These are phyloP conservation scores for Microbotryomycetes sp. DNA, from an alignment of 1,284 basidiomycete species.

Conservation along the genomic window DNA sequence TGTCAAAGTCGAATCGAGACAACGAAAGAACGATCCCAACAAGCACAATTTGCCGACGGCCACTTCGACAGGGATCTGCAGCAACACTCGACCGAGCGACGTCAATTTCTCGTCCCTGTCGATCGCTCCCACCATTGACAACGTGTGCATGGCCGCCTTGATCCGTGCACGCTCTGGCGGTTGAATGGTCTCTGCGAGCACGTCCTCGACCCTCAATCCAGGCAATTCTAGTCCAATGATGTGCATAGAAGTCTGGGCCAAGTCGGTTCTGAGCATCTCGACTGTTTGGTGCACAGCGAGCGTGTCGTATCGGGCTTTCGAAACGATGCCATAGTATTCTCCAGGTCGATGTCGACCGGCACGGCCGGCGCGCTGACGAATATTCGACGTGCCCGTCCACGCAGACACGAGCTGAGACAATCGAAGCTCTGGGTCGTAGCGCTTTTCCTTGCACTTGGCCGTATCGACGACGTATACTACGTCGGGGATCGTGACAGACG, in stretches of 20 bases:
- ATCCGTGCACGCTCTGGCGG: constrained; percentile 77
- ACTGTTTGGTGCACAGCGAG: constrained; percentile 81
- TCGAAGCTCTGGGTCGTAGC: constrained; percentile 83
- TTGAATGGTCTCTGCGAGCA: constrained; percentile 78
- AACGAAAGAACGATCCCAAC: constrained; percentile 88
- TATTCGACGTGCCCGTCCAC: constrained; percentile 87
- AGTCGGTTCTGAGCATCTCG: constrained; percentile 83
- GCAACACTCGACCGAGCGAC: constrained; percentile 75
- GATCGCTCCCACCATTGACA: constrained; percentile 82
- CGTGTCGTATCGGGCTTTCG: constrained; percentile 55
- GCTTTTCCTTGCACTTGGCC: constrained; percentile 81
- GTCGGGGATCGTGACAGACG: constrained; percentile 91
- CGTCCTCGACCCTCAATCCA: constrained; percentile 76
- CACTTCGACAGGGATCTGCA: constrained; percentile 83
- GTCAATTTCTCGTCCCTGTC: constrained; percentile 67
- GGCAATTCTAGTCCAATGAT: constrained; percentile 94
- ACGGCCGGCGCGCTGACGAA: constrained; percentile 88
- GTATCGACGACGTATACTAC: constrained; percentile 92
- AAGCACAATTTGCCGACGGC: constrained; percentile 84
- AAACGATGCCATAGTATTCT: constrained; percentile 82
- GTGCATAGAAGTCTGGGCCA: constrained; percentile 91
- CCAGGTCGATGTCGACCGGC: constrained; percentile 87
- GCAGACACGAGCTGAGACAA: constrained; percentile 80
- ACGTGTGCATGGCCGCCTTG: constrained; percentile 66
- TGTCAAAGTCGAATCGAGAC: constrained; percentile 79